These are phyloP conservation scores for Plectosphaerella cucumerina DNA, from an alignment of 2,329 filamentous ascomycete genomes.

Conservation along the genomic window DNA sequence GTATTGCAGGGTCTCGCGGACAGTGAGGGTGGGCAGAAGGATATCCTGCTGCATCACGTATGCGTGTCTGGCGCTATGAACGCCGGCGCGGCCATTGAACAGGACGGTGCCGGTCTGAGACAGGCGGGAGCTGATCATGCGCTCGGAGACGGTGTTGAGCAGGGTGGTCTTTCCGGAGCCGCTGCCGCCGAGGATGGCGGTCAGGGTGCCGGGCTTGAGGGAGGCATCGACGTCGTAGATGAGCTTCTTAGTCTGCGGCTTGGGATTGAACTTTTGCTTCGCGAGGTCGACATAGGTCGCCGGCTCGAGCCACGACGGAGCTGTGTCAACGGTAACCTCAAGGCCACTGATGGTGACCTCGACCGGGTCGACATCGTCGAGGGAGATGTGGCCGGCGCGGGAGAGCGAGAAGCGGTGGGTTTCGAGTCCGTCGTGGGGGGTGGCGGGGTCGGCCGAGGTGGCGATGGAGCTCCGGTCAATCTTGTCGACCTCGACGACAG, in stretches of 20 bases:
- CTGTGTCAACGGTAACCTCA: slow-evolving; percentile 53
- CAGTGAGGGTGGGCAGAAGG: slow-evolving; percentile 67
- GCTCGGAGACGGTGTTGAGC: slow-evolving; percentile 67
- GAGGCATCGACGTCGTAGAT: slow-evolving; percentile 60
- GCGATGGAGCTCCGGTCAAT: slow-evolving; percentile 26
- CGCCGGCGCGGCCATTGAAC: slow-evolving; percentile 56
- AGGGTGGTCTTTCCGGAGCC: slow-evolving; percentile 71
- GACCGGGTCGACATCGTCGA: slow-evolving; percentile 52
- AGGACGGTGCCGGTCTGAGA: slow-evolving; percentile 49
- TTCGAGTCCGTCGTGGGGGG: slow-evolving; percentile 7
- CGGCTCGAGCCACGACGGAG: slow-evolving; percentile 48
- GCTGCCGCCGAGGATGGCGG: slow-evolving; percentile 71
- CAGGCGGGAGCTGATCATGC: slow-evolving; percentile 54
- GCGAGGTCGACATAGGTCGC: slow-evolving; percentile 39
- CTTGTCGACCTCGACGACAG: slow-evolving; percentile 22
- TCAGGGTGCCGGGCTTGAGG: slow-evolving; percentile 62
- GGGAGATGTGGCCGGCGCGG: slow-evolving; percentile 32
- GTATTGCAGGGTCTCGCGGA: slow-evolving; percentile 70
- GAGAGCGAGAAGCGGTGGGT: slow-evolving; percentile 22
- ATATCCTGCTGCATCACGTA: slow-evolving; percentile 78
- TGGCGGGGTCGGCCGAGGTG: slow-evolving; percentile 22
- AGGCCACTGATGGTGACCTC: slow-evolving; percentile 50
- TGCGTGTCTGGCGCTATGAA: slow-evolving; percentile 54
- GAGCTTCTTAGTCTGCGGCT: slow-evolving; percentile 43
- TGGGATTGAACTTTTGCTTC: slow-evolving; percentile 30